A percentile compares a stretch with the other conserved stretches of the same genome.
phyloP scores from a whole-genome alignment of 1,139 yeast genomes.

The Suhomyces bribrorum region DNA sequence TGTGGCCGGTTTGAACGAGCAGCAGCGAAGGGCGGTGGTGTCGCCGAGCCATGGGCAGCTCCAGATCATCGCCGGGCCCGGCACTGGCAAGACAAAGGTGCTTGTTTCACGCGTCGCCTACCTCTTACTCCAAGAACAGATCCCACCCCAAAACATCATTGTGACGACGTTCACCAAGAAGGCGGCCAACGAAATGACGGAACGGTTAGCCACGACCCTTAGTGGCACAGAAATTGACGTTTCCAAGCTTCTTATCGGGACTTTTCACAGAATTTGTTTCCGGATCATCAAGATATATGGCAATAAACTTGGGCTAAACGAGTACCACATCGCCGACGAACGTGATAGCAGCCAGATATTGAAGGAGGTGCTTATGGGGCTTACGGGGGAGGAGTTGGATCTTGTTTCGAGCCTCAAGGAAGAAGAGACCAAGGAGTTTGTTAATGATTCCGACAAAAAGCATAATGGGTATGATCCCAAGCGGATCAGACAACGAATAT shows the following conservation, averaged over 20 bases:
- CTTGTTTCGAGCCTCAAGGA: slow-evolving; percentile 20
- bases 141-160: slow-evolving; percentile 62
- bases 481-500: slow-evolving; percentile 46
- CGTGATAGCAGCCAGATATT: slow-evolving; percentile 58
- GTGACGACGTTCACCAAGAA: slow-evolving; percentile 91
- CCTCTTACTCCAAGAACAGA: slow-evolving; percentile 50
- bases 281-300: slow-evolving; percentile 63
- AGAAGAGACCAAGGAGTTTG: slow-evolving; percentile 17
- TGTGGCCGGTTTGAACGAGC: slow-evolving; percentile 46
- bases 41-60: slow-evolving; percentile 54
- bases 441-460: slow-evolving; percentile 17
- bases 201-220: slow-evolving; percentile 51
- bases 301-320: slow-evolving; percentile 44
- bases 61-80: slow-evolving; percentile 91
- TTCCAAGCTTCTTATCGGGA: slow-evolving; percentile 64
- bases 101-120: slow-evolving; percentile 77
- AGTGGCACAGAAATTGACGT: slow-evolving; percentile 36
- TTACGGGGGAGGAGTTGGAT: slow-evolving; percentile 33
- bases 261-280: slow-evolving; percentile 81
- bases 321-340: slow-evolving; percentile 65
- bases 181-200: slow-evolving; percentile 83
- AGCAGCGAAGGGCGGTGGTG: slow-evolving; percentile 63
- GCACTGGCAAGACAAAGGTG: slow-evolving; percentile 84
- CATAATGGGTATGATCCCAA: slow-evolving; percentile 37
- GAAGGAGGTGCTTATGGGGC: slow-evolving; percentile 39